Evolutionary conservation across 495 filamentous ascomycete genomes (phyloP).

Genomic region (Penicillium waksmanii): DNA sequence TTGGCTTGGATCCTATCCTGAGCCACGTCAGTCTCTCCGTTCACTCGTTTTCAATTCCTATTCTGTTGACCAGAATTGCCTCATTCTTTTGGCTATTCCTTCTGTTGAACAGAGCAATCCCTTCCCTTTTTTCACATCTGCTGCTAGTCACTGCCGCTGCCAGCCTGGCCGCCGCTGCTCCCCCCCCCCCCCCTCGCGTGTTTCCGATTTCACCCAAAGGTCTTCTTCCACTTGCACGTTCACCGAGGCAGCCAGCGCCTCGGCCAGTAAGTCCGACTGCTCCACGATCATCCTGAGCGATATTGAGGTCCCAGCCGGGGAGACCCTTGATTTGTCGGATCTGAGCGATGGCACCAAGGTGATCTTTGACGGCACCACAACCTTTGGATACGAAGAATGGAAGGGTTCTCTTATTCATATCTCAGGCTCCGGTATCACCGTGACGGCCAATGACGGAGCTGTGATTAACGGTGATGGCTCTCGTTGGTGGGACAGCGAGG

Average conservation of each 20-base stretch:
- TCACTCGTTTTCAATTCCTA: not conserved
- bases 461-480: conserved; percentile 46
- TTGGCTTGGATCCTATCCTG: not conserved
- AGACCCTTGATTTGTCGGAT: conserved; percentile 53
- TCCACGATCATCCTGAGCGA: conserved; percentile 51
- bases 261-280: conserved; percentile 50
- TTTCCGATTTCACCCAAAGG: conserved; percentile 3
- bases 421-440: conserved; percentile 50
- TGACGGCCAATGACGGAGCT: conserved; percentile 37
- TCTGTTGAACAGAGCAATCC: conserved; percentile 7
- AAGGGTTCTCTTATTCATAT: conserved; percentile 51
- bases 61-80: conserved; percentile 12
- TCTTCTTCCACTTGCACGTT: conserved; percentile 23
- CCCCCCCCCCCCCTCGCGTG: conserved; percentile 5
- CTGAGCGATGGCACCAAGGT: conserved; percentile 54
- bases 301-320: conserved; percentile 55
- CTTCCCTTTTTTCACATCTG: conserved; percentile 2
- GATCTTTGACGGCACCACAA: conserved; percentile 55
- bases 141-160: conserved; percentile 1
- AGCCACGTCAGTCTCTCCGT: not conserved
- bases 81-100: not conserved
- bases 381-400: conserved; percentile 59
- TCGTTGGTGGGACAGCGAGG: conserved; percentile 57
- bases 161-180: not conserved
- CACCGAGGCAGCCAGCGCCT: conserved; percentile 24